Conservation (phyloP, 2,329 filamentous ascomycete species). For the Trichoderma cornu-damae region DNA sequence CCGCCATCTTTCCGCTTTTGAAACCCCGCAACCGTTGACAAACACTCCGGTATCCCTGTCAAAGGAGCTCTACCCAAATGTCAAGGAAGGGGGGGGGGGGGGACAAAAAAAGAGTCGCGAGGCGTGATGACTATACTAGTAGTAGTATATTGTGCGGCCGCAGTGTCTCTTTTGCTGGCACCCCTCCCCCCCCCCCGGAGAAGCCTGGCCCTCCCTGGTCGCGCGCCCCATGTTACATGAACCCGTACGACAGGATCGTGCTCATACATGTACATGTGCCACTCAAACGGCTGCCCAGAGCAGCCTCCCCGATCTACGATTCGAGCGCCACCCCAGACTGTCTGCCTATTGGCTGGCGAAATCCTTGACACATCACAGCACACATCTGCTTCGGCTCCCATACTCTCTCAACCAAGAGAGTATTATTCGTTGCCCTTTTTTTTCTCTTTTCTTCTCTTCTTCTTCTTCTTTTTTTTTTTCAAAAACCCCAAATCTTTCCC, state of each 20-base stretch:
- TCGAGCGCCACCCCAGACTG: slow-evolving; percentile 2
- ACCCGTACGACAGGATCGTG: slow-evolving; percentile 3
- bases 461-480: too few relatives aligned
- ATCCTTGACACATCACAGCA: background rate
- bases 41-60: slow-evolving; percentile 6
- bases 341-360: background rate
- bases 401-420: background rate
- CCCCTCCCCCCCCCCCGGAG: too few relatives aligned
- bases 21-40: background rate
- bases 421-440: background rate
- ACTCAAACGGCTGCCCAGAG: background rate
- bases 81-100: background rate
- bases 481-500: too few relatives aligned
- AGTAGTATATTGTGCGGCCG: too few relatives aligned
- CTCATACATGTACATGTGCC: background rate
- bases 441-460: too few relatives aligned
- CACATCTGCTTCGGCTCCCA: background rate
- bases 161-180: too few relatives aligned
- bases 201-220: too few relatives aligned
- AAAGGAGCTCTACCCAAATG: background rate
- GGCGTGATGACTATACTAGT: too few relatives aligned
- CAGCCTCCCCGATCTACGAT: slow-evolving; percentile 16
- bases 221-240: slow-evolving; percentile 1
- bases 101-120: too few relatives aligned
- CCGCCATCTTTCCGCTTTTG: background rate